phyloP scores from a whole-genome alignment of 2,329 filamentous ascomycete genomes.

The Fusarium sp. region DNA sequence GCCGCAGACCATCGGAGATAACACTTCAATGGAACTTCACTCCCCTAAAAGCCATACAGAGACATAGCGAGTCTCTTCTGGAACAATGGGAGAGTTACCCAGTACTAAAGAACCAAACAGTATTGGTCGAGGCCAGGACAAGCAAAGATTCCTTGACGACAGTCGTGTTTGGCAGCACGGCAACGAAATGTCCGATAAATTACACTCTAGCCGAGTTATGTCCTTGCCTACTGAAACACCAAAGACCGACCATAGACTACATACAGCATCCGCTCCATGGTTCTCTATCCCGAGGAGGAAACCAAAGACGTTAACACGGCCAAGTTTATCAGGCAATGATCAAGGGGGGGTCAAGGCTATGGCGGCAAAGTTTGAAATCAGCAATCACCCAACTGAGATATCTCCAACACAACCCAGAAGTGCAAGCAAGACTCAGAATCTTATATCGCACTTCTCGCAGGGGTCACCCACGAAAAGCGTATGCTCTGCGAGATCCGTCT shows the following conservation, averaged over 20 bases:
- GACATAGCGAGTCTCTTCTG: slow-evolving; percentile 41
- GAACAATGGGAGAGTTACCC: not conserved
- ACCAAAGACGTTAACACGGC: slow-evolving; percentile 14
- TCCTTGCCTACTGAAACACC: slow-evolving; percentile 7
- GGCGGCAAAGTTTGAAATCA: slow-evolving; percentile 65
- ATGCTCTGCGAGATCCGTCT: slow-evolving; percentile 28
- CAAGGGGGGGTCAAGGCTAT: slow-evolving; percentile 61
- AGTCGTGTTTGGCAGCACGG: not conserved
- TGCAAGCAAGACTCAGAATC: slow-evolving; percentile 39
- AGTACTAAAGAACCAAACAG: not conserved
- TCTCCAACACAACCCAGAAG: slow-evolving; percentile 9
- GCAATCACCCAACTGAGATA: slow-evolving; percentile 22
- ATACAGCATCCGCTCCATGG: slow-evolving; percentile 1
- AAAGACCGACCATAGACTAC: not conserved
- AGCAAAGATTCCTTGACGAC: not conserved
- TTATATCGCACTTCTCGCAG: slow-evolving; percentile 42
- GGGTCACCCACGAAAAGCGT: slow-evolving; percentile 18
- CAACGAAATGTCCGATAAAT: not conserved
- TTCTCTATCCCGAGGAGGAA: slow-evolving; percentile 27
- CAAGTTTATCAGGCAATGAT: slow-evolving; percentile 46
- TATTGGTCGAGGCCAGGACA: not conserved
- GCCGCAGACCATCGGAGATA: slow-evolving; percentile 16
- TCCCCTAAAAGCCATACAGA: slow-evolving; percentile 17
- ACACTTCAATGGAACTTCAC: not conserved
- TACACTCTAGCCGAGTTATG: not conserved